A percentile compares a stretch with the other conserved stretches of the same genome.
Conservation (phyloP, 2,329 filamentous ascomycete genomes). For the Lachnellula subtilissima region DNA sequence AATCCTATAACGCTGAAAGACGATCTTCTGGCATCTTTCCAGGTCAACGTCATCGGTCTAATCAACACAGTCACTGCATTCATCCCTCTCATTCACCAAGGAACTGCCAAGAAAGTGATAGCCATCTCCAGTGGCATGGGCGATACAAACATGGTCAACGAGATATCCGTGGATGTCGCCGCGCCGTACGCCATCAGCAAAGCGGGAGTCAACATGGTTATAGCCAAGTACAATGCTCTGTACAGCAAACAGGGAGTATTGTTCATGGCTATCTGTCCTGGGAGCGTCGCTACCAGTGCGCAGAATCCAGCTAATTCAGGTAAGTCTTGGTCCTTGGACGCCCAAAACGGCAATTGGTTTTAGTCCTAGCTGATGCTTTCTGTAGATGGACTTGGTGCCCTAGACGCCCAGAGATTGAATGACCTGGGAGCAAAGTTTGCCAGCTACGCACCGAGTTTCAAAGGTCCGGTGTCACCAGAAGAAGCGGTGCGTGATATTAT, state of each 20-base stretch:
- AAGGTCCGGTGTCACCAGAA: conserved; percentile 33
- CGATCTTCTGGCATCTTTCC: conserved; percentile 32
- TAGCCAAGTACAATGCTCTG: conserved; percentile 44
- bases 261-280: conserved; percentile 48
- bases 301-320: conserved; percentile 15
- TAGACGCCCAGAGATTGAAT: conserved; percentile 13
- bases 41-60: conserved; percentile 46
- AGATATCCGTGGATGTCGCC: conserved; percentile 33
- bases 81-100: conserved; percentile 45
- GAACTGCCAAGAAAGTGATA: conserved; percentile 48
- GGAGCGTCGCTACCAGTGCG: conserved; percentile 39
- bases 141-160: conserved; percentile 40
- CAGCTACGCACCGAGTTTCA: conserved; percentile 38
- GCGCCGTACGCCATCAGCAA: conserved; percentile 45
- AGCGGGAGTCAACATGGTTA: conserved; percentile 45
- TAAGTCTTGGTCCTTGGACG: conserved; percentile 16
- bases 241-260: conserved; percentile 42
- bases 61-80: conserved; percentile 49
- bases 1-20: not conserved
- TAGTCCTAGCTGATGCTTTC: conserved; percentile 7
- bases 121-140: conserved; percentile 43
- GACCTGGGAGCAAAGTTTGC: conserved; percentile 30
- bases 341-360: not conserved
- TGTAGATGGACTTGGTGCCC: conserved; percentile 23
- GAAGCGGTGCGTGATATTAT: conserved; percentile 34